Percentiles rank a stretch among this genome's conserved stretches.
These are phyloP conservation scores for Solanum hybrid DNA, from an alignment of 305 asterid species.

Conservation along the genomic window DNA sequence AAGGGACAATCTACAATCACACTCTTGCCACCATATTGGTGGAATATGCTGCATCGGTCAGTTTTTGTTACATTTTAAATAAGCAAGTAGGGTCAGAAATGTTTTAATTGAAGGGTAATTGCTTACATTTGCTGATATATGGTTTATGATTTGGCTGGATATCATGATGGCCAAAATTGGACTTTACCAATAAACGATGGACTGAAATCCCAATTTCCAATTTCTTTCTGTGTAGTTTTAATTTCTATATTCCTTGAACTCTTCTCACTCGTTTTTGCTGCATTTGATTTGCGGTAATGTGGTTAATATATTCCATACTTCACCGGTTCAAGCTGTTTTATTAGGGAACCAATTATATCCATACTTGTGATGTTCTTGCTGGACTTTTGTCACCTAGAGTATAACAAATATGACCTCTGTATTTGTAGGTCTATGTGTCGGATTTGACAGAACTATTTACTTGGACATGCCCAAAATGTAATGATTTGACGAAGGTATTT, in stretches of 20 bases:
- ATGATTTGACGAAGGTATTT: constrained; percentile 62
- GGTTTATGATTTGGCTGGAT: neutral
- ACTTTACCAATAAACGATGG: neutral
- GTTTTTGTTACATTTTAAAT: constrained; percentile 14
- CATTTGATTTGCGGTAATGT: neutral
- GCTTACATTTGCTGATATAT: neutral
- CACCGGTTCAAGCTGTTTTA: neutral
- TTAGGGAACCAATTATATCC: neutral
- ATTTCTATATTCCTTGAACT: neutral
- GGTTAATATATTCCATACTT: neutral
- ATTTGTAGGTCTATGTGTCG: constrained; percentile 75
- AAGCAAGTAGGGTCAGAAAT: neutral
- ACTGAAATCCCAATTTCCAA: neutral
- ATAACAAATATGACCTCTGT: neutral
- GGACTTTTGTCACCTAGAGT: neutral
- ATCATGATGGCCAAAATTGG: neutral
- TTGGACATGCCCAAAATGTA: constrained; percentile 94
- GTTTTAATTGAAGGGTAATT: neutral
- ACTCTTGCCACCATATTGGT: constrained; percentile 75
- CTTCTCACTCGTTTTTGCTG: neutral
- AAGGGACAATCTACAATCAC: constrained; percentile 44
- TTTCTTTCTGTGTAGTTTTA: neutral
- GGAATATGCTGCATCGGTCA: constrained; percentile 92
- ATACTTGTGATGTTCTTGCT: neutral
- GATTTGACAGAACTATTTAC: constrained; percentile 77